Base-by-base conservation (phyloP, 2,329 filamentous ascomycete species). In the Talaromyces islandicus region DNA sequence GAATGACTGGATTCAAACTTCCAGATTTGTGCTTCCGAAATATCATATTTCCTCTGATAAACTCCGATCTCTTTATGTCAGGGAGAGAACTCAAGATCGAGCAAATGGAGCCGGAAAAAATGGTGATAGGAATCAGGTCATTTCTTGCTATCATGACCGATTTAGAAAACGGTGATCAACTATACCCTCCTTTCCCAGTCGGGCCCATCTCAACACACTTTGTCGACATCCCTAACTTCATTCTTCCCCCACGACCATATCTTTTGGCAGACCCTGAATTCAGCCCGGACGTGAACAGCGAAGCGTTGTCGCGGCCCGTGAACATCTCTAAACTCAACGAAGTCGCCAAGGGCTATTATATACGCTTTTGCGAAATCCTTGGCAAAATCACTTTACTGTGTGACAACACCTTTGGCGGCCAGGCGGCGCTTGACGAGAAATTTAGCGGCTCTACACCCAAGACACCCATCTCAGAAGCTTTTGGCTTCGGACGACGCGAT, bases 341-440 rank as follows among this genome's bases (percentile, higher is more conserved):
- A 41, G 85, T 86, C 24, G 87, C 91, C 0, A 88, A 88, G 68
- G 90, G 94, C 50, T 94, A 91, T 70, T 97, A 97, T 73, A 81
- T 88, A 58, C 88, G 89, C 57, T 99, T 99, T 67, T 97, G 93
- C 71, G 91, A 96, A 71, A 93, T 99, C 25, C 79, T 99, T 7
- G 94, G 93, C 27, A 95, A 96, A 71, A 95, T 99, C 59, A 96
- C 92, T 2, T 89, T 97, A 51, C 88, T 97, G 35, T 99, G 94
- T 74, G 94, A 99, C 73, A 94, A 96, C 68, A 90, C 93, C 0
- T 99, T 99, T 77, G 95, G 94, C 56, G 94, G 94, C 0, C 94
- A 99, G 77, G 94, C 93, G 32, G 91, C 91, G 0, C 76, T 97
- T 54, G 94, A 99, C 69, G 95, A 99, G 73, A 97, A 97, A 70